Evolutionary conservation across 2,329 filamentous ascomycete genomes (phyloP).

Genomic region (Pseudocercospora ulei): DNA sequence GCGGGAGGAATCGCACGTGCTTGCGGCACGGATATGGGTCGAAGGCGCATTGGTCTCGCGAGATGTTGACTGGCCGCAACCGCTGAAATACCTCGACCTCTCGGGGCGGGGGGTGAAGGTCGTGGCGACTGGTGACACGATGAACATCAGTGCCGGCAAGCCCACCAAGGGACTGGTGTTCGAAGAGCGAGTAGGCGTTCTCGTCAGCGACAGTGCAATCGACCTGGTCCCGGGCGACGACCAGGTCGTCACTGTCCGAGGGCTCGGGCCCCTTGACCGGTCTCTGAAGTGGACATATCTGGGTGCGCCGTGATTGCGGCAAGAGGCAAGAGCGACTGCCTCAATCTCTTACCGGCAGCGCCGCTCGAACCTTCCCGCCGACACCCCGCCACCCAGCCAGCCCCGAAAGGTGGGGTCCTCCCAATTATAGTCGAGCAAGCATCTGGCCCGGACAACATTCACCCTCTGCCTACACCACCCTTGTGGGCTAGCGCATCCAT

Average conservation of each 20-base stretch:
- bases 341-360: not conserved
- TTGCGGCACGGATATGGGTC: slow-evolving; percentile 47
- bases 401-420: slow-evolving; percentile 8
- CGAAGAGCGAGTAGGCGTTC: slow-evolving; percentile 48
- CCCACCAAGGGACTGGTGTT: slow-evolving; percentile 54
- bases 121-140: slow-evolving; percentile 33
- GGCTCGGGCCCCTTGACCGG: slow-evolving; percentile 35
- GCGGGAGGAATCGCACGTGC: slow-evolving; percentile 47
- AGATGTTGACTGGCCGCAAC: slow-evolving; percentile 53
- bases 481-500: slow-evolving; percentile 2
- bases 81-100: slow-evolving; percentile 51
- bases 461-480: slow-evolving; percentile 7
- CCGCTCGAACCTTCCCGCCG: not conserved
- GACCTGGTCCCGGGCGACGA: slow-evolving; percentile 50
- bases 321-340: too few relatives aligned
- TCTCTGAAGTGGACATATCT: slow-evolving; percentile 41
- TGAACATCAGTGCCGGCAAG: slow-evolving; percentile 42
- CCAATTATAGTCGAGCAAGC: slow-evolving; percentile 8
- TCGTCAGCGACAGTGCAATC: slow-evolving; percentile 48
- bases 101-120: slow-evolving; percentile 44
- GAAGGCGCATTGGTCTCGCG: slow-evolving; percentile 44
- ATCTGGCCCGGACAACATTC: slow-evolving; percentile 1
- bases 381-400: slow-evolving; percentile 1
- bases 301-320: slow-evolving; percentile 33
- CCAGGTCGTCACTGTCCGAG: slow-evolving; percentile 41